phyloP scores from a whole-genome alignment of 1,284 basidiomycete genomes.

The Cryptococcus maquisensis region DNA sequence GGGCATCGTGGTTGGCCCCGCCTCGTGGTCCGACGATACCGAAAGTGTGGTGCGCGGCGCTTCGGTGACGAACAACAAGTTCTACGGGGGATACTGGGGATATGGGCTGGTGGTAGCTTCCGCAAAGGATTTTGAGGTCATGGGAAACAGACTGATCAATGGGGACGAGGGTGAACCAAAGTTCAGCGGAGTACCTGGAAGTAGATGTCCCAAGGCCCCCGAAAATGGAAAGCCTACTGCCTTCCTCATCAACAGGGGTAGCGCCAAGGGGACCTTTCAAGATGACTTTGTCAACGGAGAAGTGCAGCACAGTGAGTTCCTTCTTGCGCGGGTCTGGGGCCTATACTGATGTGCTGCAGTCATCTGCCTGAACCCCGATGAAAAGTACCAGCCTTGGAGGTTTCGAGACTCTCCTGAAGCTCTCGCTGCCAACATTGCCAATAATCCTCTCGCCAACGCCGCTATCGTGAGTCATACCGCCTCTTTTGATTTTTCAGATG shows the following conservation, averaged over 20 bases:
- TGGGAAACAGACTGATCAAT: slow-evolving; percentile 33
- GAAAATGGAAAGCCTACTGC: slow-evolving; percentile 43
- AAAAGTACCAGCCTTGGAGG: slow-evolving; percentile 44
- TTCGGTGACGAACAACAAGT: slow-evolving; percentile 42
- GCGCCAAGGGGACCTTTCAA: slow-evolving; percentile 43
- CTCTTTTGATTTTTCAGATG: background rate
- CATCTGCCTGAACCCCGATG: slow-evolving; percentile 46
- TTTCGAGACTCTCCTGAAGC: slow-evolving; percentile 43
- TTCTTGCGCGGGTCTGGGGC: background rate
- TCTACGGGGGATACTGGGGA: slow-evolving; percentile 44
- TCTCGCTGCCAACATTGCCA: slow-evolving; percentile 25
- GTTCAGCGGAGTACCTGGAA: slow-evolving; percentile 42
- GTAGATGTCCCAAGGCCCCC: slow-evolving; percentile 44
- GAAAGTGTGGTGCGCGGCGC: slow-evolving; percentile 43
- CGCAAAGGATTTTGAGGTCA: slow-evolving; percentile 43
- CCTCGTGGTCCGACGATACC: slow-evolving; percentile 49
- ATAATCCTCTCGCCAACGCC: slow-evolving; percentile 8
- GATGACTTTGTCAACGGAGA: slow-evolving; percentile 49
- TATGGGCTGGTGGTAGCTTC: slow-evolving; percentile 48
- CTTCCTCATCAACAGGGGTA: slow-evolving; percentile 47
- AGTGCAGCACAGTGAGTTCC: slow-evolving; percentile 48
- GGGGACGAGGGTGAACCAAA: slow-evolving; percentile 18
- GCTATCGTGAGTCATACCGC: slow-evolving; percentile 15
- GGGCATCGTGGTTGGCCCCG: slow-evolving; percentile 47
- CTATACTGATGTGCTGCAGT: slow-evolving; percentile 21